Conservation (phyloP, 108 stramenopile genomes). For the Cyclotella cryptica region DNA sequence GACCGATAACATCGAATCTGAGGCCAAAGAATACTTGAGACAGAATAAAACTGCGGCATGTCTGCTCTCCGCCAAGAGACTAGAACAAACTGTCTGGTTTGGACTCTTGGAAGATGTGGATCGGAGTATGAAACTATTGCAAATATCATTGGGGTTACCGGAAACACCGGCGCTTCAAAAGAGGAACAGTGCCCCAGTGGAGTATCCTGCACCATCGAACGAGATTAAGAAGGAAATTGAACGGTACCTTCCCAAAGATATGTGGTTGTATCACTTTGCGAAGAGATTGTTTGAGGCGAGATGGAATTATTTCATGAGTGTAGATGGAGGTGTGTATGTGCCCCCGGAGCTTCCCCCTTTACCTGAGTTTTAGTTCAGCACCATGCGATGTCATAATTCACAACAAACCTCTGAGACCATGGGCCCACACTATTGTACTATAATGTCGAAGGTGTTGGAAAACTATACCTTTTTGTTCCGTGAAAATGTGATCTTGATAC, state of each 20-base stretch:
- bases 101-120: constrained; percentile 45
- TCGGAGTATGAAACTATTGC: constrained; percentile 36
- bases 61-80: constrained; percentile 20
- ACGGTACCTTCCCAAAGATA: constrained; percentile 33
- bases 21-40: constrained; percentile 16
- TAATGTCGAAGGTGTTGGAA: too few relatives aligned
- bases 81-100: constrained; percentile 44
- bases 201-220: not conserved
- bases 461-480: too few relatives aligned
- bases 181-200: not conserved
- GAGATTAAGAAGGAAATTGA: constrained; percentile 19
- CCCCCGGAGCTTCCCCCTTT: constrained; percentile 25
- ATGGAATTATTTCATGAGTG: constrained; percentile 26
- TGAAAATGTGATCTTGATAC: too few relatives aligned
- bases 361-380: constrained; percentile 1
- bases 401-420: not conserved
- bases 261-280: constrained; percentile 51
- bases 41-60: constrained; percentile 30
- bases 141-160: constrained; percentile 17
- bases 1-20: constrained; percentile 15
- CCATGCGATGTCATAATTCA: too few relatives aligned
- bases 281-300: constrained; percentile 43
- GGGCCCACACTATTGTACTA: too few relatives aligned
- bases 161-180: constrained; percentile 17
- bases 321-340: constrained; percentile 7